These are phyloP conservation scores for Trichoderma simmonsii DNA, from an alignment of 2,329 filamentous ascomycete species.

Conservation along the genomic window DNA sequence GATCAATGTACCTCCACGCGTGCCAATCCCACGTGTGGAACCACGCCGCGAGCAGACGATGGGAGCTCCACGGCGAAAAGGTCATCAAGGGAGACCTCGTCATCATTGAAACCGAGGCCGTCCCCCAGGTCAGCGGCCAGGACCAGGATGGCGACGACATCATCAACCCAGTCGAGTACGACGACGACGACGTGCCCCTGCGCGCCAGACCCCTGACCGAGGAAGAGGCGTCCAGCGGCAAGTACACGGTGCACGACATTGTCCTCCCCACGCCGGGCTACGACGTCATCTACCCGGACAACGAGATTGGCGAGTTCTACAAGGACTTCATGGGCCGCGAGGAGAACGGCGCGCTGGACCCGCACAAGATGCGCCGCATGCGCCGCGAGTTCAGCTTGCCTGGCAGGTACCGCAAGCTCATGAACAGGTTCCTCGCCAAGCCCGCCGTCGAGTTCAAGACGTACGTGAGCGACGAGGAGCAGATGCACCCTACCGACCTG, in stretches of 20 bases:
- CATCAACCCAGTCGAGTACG: constrained; percentile 38
- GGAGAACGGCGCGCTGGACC: constrained; percentile 74
- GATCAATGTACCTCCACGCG: constrained; percentile 94
- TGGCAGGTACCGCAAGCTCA: constrained; percentile 81
- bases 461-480: constrained; percentile 70
- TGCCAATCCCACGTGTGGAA: constrained; percentile 98
- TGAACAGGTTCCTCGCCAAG: constrained; percentile 65
- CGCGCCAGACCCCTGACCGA: constrained; percentile 69
- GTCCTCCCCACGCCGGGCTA: constrained; percentile 91
- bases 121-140: constrained; percentile 48
- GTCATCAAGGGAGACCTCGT: constrained; percentile 87
- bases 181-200: constrained; percentile 44
- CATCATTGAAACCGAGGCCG: constrained; percentile 44
- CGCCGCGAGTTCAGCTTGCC: constrained; percentile 87
- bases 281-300: constrained; percentile 81
- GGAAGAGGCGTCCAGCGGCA: constrained; percentile 73
- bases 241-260: constrained; percentile 79
- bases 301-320: constrained; percentile 82
- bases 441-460: constrained; percentile 66
- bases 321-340: constrained; percentile 78
- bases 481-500: constrained; percentile 85
- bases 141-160: constrained; percentile 56
- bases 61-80: constrained; percentile 67
- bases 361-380: constrained; percentile 78
- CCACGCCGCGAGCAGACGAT: constrained; percentile 74